A percentile compares a stretch with the other conserved stretches of the same genome.
Evolutionary conservation across 768 basidiomycete species (phyloP).

Genomic region (Lactarius deliciosus): DNA sequence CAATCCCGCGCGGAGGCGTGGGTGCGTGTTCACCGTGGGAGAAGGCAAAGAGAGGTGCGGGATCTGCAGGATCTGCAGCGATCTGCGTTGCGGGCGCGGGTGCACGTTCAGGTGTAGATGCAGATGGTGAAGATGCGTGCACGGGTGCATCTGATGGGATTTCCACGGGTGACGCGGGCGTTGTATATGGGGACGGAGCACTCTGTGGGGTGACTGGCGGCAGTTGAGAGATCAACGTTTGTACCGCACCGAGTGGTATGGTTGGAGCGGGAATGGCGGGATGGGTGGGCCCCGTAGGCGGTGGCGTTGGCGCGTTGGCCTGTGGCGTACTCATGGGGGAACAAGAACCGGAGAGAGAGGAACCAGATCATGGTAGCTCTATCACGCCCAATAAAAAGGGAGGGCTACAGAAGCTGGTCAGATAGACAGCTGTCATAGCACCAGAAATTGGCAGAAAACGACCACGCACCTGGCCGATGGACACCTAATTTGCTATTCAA

Average conservation of each 20-base stretch:
- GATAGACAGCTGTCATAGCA: slow-evolving; percentile 22
- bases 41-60: neutral
- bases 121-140: neutral
- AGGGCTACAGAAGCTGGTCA: neutral
- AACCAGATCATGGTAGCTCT: neutral
- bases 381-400: slow-evolving; percentile 3
- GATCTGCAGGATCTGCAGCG: neutral
- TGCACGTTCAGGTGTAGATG: neutral
- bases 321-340: neutral
- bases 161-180: neutral
- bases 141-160: neutral
- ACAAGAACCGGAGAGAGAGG: neutral
- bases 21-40: neutral
- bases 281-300: neutral
- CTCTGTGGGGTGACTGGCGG: neutral
- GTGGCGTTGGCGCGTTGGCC: neutral
- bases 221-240: slow-evolving; percentile 2
- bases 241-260: neutral
- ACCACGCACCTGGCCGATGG: neutral
- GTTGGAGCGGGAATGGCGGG: neutral
- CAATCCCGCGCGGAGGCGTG: slow-evolving; percentile 12
- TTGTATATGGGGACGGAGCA: neutral
- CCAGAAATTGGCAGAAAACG: too few species aligned
- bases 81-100: neutral
- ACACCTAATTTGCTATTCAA: neutral